Evolutionary conservation across 768 basidiomycete genomes (phyloP).

Genomic region (Sistotremastrum niveocremeum): DNA sequence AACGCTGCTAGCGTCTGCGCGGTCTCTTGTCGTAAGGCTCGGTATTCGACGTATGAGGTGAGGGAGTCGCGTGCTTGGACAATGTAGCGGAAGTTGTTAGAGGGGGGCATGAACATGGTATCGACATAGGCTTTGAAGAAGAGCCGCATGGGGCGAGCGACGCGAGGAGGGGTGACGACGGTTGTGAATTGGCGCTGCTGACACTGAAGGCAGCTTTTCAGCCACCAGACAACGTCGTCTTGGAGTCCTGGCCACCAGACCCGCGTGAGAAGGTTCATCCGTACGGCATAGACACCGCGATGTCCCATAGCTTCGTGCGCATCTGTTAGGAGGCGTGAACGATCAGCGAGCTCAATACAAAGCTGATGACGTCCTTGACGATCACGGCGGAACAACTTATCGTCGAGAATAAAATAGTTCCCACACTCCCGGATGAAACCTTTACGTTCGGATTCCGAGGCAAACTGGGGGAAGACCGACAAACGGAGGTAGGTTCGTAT

Average conservation of each 20-base stretch:
- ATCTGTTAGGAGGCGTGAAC: slow-evolving; percentile 1
- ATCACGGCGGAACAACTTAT: slow-evolving; percentile 7
- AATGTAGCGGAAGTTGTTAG: slow-evolving; percentile 16
- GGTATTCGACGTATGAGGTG: slow-evolving; percentile 9
- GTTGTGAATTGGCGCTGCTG: slow-evolving; percentile 13
- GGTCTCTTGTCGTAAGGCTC: slow-evolving; percentile 10
- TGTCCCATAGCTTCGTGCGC: slow-evolving; percentile 12
- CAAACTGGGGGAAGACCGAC: too few species aligned
- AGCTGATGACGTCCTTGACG: slow-evolving; percentile 8
- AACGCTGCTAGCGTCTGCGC: slow-evolving; percentile 15
- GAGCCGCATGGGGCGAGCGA: slow-evolving; percentile 12
- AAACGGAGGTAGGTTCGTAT: too few species aligned
- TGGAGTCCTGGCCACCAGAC: slow-evolving; percentile 21
- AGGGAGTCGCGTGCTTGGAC: slow-evolving; percentile 16
- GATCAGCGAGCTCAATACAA: slow-evolving; percentile 3
- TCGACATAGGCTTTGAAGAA: slow-evolving; percentile 10
- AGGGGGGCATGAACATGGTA: slow-evolving; percentile 3
- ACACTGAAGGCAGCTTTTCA: slow-evolving; percentile 20
- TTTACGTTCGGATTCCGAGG: too few species aligned
- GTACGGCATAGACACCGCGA: slow-evolving; percentile 8
- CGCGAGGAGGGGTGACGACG: slow-evolving; percentile 11
- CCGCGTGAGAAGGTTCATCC: slow-evolving; percentile 2
- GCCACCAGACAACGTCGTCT: slow-evolving; percentile 18
- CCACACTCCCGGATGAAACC: slow-evolving; percentile 1
- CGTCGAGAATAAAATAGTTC: slow-evolving; percentile 1